A percentile compares a stretch with the other conserved stretches of the same genome.
These are phyloP conservation scores for Starmerella apis DNA, from an alignment of 805 yeast species.

Conservation along the genomic window DNA sequence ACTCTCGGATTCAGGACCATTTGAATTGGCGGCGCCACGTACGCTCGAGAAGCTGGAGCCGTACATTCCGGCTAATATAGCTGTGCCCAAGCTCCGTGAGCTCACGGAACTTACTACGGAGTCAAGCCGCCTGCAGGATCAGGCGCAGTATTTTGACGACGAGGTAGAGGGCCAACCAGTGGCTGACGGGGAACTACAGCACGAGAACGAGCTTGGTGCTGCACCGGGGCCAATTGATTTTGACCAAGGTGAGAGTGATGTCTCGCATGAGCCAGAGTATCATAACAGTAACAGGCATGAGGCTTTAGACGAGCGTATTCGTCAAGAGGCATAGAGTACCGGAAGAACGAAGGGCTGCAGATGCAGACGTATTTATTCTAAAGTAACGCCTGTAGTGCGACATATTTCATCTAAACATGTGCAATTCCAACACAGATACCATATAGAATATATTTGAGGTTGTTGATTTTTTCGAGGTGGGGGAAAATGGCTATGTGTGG, in stretches of 20 bases:
- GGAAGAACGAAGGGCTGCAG: too few species aligned
- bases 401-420: too few species aligned
- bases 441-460: too few species aligned
- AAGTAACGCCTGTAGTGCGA: too few species aligned
- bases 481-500: too few species aligned
- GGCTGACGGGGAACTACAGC: not conserved
- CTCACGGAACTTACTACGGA: slow-evolving; percentile 59
- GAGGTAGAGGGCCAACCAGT: not conserved
- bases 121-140: slow-evolving; percentile 18
- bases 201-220: not conserved
- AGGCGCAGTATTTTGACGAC: slow-evolving; percentile 4
- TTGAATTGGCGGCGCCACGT: slow-evolving; percentile 39
- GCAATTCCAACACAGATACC: too few species aligned
- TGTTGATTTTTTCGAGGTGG: too few species aligned
- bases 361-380: not conserved
- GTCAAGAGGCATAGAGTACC: not conserved
- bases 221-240: slow-evolving; percentile 2
- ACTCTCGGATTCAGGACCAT: slow-evolving; percentile 35
- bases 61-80: slow-evolving; percentile 90
- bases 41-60: slow-evolving; percentile 56
- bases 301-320: not conserved
- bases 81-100: slow-evolving; percentile 77
- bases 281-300: not conserved
- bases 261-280: not conserved
- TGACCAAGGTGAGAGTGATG: not conserved